Percentiles rank a stretch among this genome's conserved stretches.
These are phyloP conservation scores for Suillus subaureus DNA, from an alignment of 768 basidiomycete species.

Conservation along the genomic window DNA sequence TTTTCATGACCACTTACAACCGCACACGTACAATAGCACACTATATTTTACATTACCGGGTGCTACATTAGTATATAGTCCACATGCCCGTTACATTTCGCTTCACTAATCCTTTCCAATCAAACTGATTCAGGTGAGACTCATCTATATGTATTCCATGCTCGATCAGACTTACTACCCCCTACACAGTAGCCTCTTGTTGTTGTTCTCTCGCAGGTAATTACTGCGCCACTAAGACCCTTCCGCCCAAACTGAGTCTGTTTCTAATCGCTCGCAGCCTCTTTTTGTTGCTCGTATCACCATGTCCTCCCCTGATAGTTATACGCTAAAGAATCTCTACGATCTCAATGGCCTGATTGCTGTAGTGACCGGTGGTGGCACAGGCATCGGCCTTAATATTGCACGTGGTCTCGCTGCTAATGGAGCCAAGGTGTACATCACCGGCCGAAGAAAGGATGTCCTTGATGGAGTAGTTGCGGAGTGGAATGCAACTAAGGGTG, in stretches of 20 bases:
- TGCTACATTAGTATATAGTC: background rate
- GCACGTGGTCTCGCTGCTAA: slow-evolving; percentile 72
- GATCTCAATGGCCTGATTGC: slow-evolving; percentile 60
- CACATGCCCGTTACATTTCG: background rate
- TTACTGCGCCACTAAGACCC: background rate
- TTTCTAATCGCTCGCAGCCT: background rate
- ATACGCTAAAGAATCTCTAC: slow-evolving; percentile 37
- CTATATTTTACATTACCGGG: background rate
- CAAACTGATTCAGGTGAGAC: background rate
- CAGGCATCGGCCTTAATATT: slow-evolving; percentile 65
- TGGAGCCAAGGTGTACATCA: slow-evolving; percentile 82
- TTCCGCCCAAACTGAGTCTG: background rate
- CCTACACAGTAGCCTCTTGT: background rate
- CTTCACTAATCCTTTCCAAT: background rate
- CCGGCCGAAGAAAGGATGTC: slow-evolving; percentile 66
- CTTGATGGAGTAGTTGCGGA: slow-evolving; percentile 56
- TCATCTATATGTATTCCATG: background rate
- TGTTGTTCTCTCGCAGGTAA: background rate
- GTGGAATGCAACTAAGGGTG: slow-evolving; percentile 43
- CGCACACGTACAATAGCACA: background rate
- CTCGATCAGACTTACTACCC: background rate
- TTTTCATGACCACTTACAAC: background rate
- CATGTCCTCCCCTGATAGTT: slow-evolving; percentile 27
- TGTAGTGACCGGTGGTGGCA: slow-evolving; percentile 51
- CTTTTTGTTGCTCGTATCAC: background rate